Evolutionary conservation across 2,329 filamentous ascomycete species (phyloP), one percentile per base, ranked within the genome.

Genomic region (Venturia effusa): DNA sequence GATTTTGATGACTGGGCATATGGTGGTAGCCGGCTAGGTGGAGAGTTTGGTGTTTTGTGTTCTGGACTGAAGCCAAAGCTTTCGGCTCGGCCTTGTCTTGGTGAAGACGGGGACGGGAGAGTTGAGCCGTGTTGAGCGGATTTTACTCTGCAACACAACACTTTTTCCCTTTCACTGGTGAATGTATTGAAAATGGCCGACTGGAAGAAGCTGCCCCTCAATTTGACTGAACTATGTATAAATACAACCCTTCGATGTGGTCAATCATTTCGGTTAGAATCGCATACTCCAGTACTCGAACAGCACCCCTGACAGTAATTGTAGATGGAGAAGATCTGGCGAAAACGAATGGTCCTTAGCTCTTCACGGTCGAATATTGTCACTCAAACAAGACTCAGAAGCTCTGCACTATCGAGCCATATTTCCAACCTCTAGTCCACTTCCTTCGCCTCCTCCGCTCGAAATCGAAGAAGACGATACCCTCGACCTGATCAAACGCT

Each of bases 171-270:
- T n/a, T 57, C 27, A 27, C 59, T 10, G 10, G 43, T 60, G 59
- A 60, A 60, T 43, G 32, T 24, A 41, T 27, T 60, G 22, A 60
- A 45, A 48, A 64, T 62, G 63, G 63, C 34, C 30, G 88, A 90
- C 73, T 99, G 94, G 94, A 85, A 85, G 68, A 95, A 90, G 78
- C 78, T 99, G 68, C 92, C 94, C 30, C 79, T 97, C 48, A 89
- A 82, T 66, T 78, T 96, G 40, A 84, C 87, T 4, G 94, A 99
- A 73, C 83, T 99, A 4, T 97, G 91, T 73, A 92, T 99, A 68
- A 91, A 96, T 70, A 99, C 93, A 0, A 96, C 92, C 0, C 79
- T 99, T 40, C 87, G 93, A 67, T 99, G 94, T 74, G 94, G 94
- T 3, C 94, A 99, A 74, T 96, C 93, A 0, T 99, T 99, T 69